Evolutionary conservation across 2,329 filamentous ascomycete genomes (phyloP), one percentile per base, ranked within the genome.

Genomic region (Chlorencoelia australis): DNA sequence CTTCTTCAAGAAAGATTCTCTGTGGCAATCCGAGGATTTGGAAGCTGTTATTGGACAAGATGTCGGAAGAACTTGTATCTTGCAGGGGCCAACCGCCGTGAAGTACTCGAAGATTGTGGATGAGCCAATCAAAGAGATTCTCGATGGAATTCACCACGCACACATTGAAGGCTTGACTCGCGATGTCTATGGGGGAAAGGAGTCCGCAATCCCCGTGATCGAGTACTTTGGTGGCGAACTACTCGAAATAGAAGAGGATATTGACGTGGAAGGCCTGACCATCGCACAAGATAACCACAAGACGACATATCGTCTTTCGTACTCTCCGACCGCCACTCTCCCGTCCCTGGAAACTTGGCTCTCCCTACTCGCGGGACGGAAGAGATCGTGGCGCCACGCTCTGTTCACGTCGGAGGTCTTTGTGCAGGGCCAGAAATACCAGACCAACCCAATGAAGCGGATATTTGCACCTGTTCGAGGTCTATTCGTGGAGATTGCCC

Each of bases 1-100:
- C 65, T 98, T 86, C 69, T 98, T 98, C 80, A 98, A 98, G 78
- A 98, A 98, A 69, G 91, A 98, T 61, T 98, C 91, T 2, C 73
- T 98, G 6, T 98, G 91, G 91, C 91, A 98, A 64, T 96, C 91
- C 1, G 91, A 98, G 63, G 91, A 98, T 55, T 71, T 98, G 8
- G 89, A 93, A 54, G 91, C 91, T 36, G 88, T 98, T 40, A 88
- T 95, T 43, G 89, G 73, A 50, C 91, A 96, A 63, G 93, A 98
- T 57, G 91, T 98, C 41, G 88, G 86, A 46, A 78, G 93, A 57
- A 94, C 88, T 29, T 95, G 88, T 66, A 95, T 98, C 57, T 69
- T 98, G 24, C 91, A 98, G 60, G 93, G 91, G 13, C 91, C 91
- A 4, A 87, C 88, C 65, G 83, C 91, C 37, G 91, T 76, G 53